Evolutionary conservation across 129 eudicot genomes (phyloP).

Genomic region (Pseudognaphalium luteoalbum): DNA sequence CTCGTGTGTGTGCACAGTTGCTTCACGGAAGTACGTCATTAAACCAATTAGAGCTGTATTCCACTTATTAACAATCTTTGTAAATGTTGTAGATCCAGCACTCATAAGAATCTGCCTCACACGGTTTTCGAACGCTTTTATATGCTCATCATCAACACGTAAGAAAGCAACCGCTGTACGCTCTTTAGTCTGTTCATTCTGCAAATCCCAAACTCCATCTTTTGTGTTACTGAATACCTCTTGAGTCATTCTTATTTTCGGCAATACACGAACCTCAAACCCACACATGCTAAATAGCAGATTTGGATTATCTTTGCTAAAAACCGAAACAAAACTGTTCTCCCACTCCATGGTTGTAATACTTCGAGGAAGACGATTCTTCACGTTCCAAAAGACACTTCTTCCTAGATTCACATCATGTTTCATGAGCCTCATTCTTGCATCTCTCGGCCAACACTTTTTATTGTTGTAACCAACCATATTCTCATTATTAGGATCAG

Average conservation of each 20-base stretch:
- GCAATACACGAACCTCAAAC: constrained; percentile 94
- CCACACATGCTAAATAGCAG: constrained; percentile 98
- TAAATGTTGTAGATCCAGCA: constrained; percentile 96
- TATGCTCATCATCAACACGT: constrained; percentile 96
- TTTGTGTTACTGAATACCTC: constrained; percentile 96
- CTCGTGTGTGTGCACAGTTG: constrained; percentile 97
- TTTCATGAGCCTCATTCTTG: constrained; percentile 99
- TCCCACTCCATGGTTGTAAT: constrained; percentile 99
- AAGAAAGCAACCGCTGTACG: constrained; percentile 95
- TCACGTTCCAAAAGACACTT: constrained; percentile 99
- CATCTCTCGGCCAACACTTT: constrained; percentile 99
- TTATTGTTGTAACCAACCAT: constrained; percentile 99
- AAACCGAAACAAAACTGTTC: constrained; percentile 94
- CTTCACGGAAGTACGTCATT: constrained; percentile 99
- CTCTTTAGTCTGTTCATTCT: constrained; percentile 98
- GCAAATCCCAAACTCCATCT: constrained; percentile 97
- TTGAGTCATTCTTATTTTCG: constrained; percentile 96
- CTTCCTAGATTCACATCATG: constrained; percentile 98
- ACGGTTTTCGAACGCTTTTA: constrained; percentile 97
- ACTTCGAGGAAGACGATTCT: constrained; percentile 97
- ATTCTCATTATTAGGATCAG: constrained; percentile 98
- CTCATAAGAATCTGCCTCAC: constrained; percentile 99
- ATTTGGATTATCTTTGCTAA: constrained; percentile 97
- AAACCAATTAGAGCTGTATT: constrained; percentile 96
- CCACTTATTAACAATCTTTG: constrained; percentile 98